Conservation (phyloP, 2,329 filamentous ascomycete species). For the Albophoma yamanashiensis region DNA sequence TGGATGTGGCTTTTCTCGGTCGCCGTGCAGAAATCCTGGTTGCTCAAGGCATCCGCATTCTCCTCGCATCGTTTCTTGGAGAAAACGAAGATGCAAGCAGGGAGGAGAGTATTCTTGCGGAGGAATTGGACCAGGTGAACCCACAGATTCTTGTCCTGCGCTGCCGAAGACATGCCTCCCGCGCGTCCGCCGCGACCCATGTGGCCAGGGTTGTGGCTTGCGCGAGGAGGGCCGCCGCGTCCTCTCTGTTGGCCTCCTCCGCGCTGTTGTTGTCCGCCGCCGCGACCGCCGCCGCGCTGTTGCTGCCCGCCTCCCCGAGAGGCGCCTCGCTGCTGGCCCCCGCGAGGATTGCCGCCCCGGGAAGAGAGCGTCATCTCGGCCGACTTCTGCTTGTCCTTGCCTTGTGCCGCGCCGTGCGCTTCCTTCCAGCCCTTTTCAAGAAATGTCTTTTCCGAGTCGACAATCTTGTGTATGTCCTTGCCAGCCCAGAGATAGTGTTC, state of each 20-base stretch:
- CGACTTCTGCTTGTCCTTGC: constrained; percentile 63
- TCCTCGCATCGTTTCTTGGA: constrained; percentile 97
- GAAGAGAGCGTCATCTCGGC: constrained; percentile 21
- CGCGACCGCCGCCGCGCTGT: constrained; percentile 30
- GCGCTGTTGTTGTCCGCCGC: constrained; percentile 34
- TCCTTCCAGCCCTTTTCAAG: constrained; percentile 91
- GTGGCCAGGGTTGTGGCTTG: constrained; percentile 61
- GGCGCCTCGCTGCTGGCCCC: constrained; percentile 23
- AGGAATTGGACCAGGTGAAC: constrained; percentile 89
- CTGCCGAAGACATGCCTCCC: constrained; percentile 77
- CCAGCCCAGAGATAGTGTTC: constrained; percentile 96
- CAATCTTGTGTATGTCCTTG: constrained; percentile 89
- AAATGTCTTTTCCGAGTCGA: constrained; percentile 85
- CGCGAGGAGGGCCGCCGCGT: constrained; percentile 41
- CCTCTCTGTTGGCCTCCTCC: constrained; percentile 43
- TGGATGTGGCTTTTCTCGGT: constrained; percentile 94
- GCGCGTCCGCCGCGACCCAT: constrained; percentile 82
- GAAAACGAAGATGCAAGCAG: constrained; percentile 95
- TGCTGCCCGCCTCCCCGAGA: constrained; percentile 22
- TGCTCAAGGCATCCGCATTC: constrained; percentile 89
- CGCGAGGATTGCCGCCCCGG: constrained; percentile 26
- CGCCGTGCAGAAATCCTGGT: constrained; percentile 89
- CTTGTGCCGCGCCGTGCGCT: constrained; percentile 71
- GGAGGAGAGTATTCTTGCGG: constrained; percentile 75
- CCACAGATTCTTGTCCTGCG: constrained; percentile 94